Evolutionary conservation across 2,329 filamentous ascomycete species (phyloP), one percentile per base, ranked within the genome.

Genomic region (Grosmannia clavigera): DNA sequence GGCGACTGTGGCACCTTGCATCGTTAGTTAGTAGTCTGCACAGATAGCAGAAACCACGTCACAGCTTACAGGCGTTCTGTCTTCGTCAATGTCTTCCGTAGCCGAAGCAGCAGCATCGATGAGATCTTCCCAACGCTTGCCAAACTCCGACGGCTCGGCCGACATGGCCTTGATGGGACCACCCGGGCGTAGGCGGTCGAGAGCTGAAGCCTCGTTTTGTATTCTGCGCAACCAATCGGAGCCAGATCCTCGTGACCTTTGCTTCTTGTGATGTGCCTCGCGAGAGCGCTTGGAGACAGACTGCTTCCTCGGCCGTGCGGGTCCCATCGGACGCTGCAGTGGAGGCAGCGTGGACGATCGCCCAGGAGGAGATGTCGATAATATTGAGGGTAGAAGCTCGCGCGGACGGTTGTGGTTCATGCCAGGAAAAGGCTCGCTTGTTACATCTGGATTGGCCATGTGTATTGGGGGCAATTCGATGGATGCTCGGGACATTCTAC

Each of bases 51-150:
- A 53, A 33, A 14, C 40, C 38, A 25, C n/a, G 25, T 29, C 2
- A 19, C n/a, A 5, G 16, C 85, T 79, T 81, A 95, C 89, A 69
- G 89, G 89, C 70, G 90, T 95, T 70, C 92, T 83, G 72, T 96
- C 92, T 69, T 92, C 91, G 71, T 95, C 90, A 69, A 94, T 81
- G 67, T 87, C 92, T 74, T 95, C 92, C 3, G 90, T 95, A 33
- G 92, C 91, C 63, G 90, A 96, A 38, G 92, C 91, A 59, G 81
- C 92, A 58, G 92, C 92, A 73, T 96, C 92, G 65, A 97, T 95
- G 62, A 97, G 79, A 72, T 97, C 92, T 73, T 96, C 90, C 94
- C 92, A 97, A 68, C 92, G 82, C 75, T 94, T 95, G 65, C 90
- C 91, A 73, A 88, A 88, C 62, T 88, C 86, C 25, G 83, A 82